phyloP scores from a whole-genome alignment of 2,329 filamentous ascomycete species.

The Penicillium verrucosum region DNA sequence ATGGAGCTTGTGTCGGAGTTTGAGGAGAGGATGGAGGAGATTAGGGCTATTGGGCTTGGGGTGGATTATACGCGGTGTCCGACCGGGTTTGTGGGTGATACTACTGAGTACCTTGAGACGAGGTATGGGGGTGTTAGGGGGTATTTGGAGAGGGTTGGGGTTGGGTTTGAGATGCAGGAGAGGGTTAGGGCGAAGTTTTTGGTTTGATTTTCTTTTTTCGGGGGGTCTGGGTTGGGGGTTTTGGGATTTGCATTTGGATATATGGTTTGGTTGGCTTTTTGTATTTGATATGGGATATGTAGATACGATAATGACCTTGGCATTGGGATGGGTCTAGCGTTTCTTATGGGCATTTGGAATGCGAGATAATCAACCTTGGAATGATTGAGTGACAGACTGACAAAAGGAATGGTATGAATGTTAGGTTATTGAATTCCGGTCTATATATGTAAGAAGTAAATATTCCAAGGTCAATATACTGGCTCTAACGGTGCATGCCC shows the following conservation, averaged over 20 bases:
- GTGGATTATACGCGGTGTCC: constrained; percentile 70
- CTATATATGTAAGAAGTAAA: background rate
- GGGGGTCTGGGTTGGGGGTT: background rate
- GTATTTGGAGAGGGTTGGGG: constrained; percentile 65
- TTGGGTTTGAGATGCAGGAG: constrained; percentile 47
- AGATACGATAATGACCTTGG: constrained; percentile 13
- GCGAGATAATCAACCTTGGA: background rate
- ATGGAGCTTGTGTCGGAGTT: constrained; percentile 60
- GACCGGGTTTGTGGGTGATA: constrained; percentile 58
- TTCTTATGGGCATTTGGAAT: background rate
- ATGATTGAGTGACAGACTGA: background rate
- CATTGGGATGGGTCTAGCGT: constrained; percentile 3
- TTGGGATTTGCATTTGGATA: constrained; percentile 1
- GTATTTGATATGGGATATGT: constrained; percentile 13
- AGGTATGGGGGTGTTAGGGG: constrained; percentile 63
- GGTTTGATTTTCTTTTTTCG: constrained; percentile 11
- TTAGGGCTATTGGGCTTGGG: constrained; percentile 66
- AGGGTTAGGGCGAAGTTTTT: constrained; percentile 30
- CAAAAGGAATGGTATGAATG: background rate
- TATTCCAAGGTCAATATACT: background rate
- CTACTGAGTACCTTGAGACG: constrained; percentile 57
- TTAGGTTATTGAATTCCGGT: background rate
- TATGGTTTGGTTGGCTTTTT: background rate
- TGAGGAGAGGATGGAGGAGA: constrained; percentile 64
- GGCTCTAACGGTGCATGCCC: background rate